Evolutionary conservation across 805 yeast genomes (phyloP), one percentile per base, ranked within the genome.

Genomic region (Teunomyces tritomae): DNA sequence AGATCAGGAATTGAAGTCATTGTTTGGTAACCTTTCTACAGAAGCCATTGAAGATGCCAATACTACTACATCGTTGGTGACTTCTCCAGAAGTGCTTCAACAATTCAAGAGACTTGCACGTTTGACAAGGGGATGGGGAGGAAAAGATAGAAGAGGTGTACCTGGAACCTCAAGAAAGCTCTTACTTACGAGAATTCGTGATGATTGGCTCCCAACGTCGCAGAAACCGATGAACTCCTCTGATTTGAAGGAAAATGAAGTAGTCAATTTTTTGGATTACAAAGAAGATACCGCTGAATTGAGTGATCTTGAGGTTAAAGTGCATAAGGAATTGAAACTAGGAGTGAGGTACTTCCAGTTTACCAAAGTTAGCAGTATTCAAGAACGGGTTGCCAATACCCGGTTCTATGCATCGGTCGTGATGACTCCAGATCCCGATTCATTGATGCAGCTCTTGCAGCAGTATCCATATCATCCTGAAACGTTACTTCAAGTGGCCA

Each of bases 91-190:
- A 51, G 78, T 81, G 14, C 63, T 86, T 48, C 79, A 74, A 44
- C 88, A 84, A 57, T 79, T 85, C 54, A 84, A 81, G 56, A 75
- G 76, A 64, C 52, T 76, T 66, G 76, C 80, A 6, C 71, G 76
- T 46, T 61, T 78, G n/a, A 81, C 87, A 0, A 75, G 87, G 56
- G 90, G 89, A 20, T 89, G 96, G 96, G 86, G 89, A 39, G 96
- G 96, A 0, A 78, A 80, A 52, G 95, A 88, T 57, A 80, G 84
- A 51, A 67, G 85, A 42, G 69, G 81, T 5, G 79, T 87, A 2
- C 96, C 96, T 0, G 92, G 92, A 26, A 80, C 88, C 0, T 65
- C 81, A 0, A 75, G 89, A 52, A 85, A 86, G 55, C 67, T 89
- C 42, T 70, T 78, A 9, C 69, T 89, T 50, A 83, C 95, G 0